Evolutionary conservation across 495 filamentous ascomycete species (phyloP).

Genomic region (Hyaloscypha hepaticicola): DNA sequence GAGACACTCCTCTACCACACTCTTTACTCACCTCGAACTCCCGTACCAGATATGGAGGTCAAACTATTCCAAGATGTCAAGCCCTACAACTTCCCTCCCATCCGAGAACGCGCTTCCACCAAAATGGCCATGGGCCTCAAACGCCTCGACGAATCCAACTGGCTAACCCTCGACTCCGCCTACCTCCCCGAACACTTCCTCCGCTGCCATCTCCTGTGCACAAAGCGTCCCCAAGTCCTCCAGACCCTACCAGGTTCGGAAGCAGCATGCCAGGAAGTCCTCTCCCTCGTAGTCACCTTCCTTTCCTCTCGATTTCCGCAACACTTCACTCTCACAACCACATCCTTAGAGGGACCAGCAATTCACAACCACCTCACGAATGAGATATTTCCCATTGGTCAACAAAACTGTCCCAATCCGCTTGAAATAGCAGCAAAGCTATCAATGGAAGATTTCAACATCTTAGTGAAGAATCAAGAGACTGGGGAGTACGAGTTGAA

Average conservation of each 20-base stretch:
- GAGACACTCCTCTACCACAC: background rate
- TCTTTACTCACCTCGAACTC: background rate
- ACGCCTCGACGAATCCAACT: slow-evolving; percentile 50
- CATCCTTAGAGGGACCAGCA: slow-evolving; percentile 18
- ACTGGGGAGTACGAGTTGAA: slow-evolving; percentile 46
- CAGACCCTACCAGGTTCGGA: slow-evolving; percentile 50
- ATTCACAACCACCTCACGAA: slow-evolving; percentile 51
- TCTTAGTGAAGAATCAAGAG: slow-evolving; percentile 50
- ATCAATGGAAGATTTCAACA: slow-evolving; percentile 58
- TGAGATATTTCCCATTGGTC: slow-evolving; percentile 45
- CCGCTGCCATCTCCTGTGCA: slow-evolving; percentile 42
- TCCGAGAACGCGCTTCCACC: slow-evolving; percentile 13
- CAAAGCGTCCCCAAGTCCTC: slow-evolving; percentile 44
- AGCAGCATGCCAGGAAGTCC: slow-evolving; percentile 49
- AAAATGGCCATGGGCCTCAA: slow-evolving; percentile 56
- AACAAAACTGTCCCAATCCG: slow-evolving; percentile 37
- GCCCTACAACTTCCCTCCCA: slow-evolving; percentile 25
- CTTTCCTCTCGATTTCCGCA: slow-evolving; percentile 48
- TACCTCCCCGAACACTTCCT: slow-evolving; percentile 51
- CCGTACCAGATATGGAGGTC: background rate
- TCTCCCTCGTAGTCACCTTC: slow-evolving; percentile 51
- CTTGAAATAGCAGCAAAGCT: slow-evolving; percentile 57
- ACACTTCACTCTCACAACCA: slow-evolving; percentile 38
- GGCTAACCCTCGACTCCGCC: slow-evolving; percentile 54
- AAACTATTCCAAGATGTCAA: slow-evolving; percentile 14